Evolutionary conservation across 768 basidiomycete genomes (phyloP), one percentile per base, ranked within the genome.

Genomic region (Suillus placidus): DNA sequence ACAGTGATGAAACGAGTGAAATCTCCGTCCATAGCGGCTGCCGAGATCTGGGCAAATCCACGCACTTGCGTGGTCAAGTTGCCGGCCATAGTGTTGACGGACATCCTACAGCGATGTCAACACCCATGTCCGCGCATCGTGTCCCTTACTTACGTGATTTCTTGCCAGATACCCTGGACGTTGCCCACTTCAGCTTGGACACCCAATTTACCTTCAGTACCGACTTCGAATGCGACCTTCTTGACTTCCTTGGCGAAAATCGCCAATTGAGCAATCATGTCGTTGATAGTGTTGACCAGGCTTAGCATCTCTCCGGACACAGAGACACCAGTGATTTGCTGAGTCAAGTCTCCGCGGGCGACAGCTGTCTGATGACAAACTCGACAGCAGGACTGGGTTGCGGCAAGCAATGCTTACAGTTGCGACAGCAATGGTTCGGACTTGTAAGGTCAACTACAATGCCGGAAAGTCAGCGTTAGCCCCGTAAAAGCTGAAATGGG

Each of bases 1-100:
- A 99, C 97, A 34, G 97, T 99, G 82, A 99, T 98, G 84, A 99
- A 99, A 20, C 95, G 88, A 30, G 95, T 97, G 79, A 98, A 98
- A 79, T 99, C 97, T 67, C 97, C 97, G 72, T 98, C 97, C 84
- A 96, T 98, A 16, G 97, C 97, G 0, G 97, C 97, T 0, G 96
- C 97, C 2, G 94, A 96, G 71, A 99, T 99, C 77, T 99, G 97
- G 2, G 96, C 97, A 72, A 99, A 99, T 6, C 97, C 97, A 77
- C 97, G 91, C 58, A 99, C 97, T 88, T 97, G 95, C 0, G 95
- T 95, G n/a, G 95, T 96, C 80, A 96, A 82, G 76, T 95, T 96
- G 45, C 90, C 89, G 4, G 94, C 97, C 97, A 99, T 98, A 13
- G 93, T 97, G 77, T 99, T 99, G 69, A 99, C 97, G 63, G 95